phyloP scores from a whole-genome alignment of 2,329 filamentous ascomycete genomes.

The Trichoderma atrobrunneum region DNA sequence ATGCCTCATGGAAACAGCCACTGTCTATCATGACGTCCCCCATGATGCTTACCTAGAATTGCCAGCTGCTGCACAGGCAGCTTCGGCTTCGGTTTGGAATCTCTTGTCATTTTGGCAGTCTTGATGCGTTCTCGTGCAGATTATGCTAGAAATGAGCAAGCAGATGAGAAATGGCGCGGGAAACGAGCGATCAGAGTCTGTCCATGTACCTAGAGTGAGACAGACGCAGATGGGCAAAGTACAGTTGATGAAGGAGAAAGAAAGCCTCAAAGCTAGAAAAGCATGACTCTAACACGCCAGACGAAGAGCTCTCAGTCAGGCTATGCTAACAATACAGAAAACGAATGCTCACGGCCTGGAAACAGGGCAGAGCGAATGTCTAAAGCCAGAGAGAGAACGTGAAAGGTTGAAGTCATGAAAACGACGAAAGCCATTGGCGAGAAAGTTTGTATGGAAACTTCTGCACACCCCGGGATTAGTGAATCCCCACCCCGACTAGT shows the following conservation, averaged over 20 bases:
- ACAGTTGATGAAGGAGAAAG: not conserved
- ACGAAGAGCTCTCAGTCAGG: not conserved
- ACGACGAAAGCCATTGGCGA: not conserved
- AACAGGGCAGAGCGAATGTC: not conserved
- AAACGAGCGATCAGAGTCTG: not conserved
- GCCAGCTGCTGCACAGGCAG: slow-evolving; percentile 74
- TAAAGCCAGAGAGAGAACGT: not conserved
- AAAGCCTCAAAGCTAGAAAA: not conserved
- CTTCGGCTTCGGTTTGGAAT: slow-evolving; percentile 40
- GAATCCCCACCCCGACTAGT: slow-evolving; percentile 8
- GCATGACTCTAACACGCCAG: not conserved
- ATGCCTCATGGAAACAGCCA: not conserved
- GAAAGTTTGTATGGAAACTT: slow-evolving; percentile 10
- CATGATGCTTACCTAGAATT: slow-evolving; percentile 66
- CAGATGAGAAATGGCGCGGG: not conserved
- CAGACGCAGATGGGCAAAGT: not conserved
- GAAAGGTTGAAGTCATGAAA: slow-evolving; percentile 1
- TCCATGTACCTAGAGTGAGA: not conserved
- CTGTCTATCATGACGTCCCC: not conserved
- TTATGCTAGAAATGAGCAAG: not conserved
- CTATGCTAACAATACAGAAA: not conserved
- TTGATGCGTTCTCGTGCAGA: not conserved
- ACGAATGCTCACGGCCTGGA: not conserved
- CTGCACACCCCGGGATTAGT: not conserved
- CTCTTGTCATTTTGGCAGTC: slow-evolving; percentile 9